Conservation (phyloP, 2,329 filamentous ascomycete genomes). For the Phaeophleospora eucalypticola region DNA sequence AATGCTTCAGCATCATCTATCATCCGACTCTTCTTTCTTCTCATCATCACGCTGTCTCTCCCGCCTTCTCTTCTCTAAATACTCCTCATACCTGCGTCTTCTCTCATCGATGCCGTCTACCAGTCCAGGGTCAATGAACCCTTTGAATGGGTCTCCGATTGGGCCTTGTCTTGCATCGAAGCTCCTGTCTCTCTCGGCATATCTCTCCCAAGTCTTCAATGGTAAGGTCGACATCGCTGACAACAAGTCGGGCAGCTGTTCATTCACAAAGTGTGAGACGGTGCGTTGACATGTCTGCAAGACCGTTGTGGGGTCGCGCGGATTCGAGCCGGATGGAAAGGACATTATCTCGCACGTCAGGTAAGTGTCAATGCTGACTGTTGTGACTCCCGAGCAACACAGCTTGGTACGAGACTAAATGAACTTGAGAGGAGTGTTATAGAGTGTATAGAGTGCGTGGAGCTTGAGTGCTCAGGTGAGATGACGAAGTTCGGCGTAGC, state of each 20-base stretch:
- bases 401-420: too few species aligned
- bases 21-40: background rate
- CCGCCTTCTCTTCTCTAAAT: slow-evolving; percentile 4
- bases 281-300: slow-evolving; percentile 11
- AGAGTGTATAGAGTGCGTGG: too few species aligned
- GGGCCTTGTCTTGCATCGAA: slow-evolving; percentile 19
- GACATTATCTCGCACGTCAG: too few species aligned
- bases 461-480: too few species aligned
- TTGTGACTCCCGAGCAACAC: too few species aligned
- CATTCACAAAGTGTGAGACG: slow-evolving; percentile 11
- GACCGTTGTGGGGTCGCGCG: slow-evolving; percentile 14
- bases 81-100: slow-evolving; percentile 9
- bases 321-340: slow-evolving; percentile 8
- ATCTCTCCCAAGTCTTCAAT: slow-evolving; percentile 13
- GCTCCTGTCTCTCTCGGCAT: slow-evolving; percentile 17
- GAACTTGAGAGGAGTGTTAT: too few species aligned
- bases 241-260: slow-evolving; percentile 14
- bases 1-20: background rate
- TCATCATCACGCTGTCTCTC: background rate
- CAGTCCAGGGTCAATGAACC: slow-evolving; percentile 19
- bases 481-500: too few species aligned
- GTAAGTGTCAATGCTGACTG: too few species aligned
- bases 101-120: slow-evolving; percentile 19
- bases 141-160: slow-evolving; percentile 18
- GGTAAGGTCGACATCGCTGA: slow-evolving; percentile 13